These are phyloP conservation scores for Xylaria arbuscula DNA, from an alignment of 2,329 filamentous ascomycete species.

Conservation along the genomic window DNA sequence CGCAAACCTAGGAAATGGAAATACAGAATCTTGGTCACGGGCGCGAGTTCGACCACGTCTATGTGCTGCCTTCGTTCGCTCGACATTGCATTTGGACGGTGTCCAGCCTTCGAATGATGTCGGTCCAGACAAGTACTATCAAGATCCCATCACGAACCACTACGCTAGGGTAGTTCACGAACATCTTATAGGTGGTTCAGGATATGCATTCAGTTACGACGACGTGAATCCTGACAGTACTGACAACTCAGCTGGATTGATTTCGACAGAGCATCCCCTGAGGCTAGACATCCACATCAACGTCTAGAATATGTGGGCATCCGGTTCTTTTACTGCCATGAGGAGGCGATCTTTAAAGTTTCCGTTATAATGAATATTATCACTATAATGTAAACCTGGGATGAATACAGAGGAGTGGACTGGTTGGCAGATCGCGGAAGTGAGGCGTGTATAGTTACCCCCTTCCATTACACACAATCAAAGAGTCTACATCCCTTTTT, in stretches of 20 bases:
- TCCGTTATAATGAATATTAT: neutral
- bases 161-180: conserved; percentile 69
- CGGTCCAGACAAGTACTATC: conserved; percentile 55
- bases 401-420: neutral
- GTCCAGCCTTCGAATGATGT: conserved; percentile 54
- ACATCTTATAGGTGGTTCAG: conserved; percentile 65
- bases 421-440: neutral
- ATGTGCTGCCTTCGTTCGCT: conserved; percentile 60
- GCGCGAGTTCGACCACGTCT: conserved; percentile 57
- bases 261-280: conserved; percentile 40
- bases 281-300: conserved; percentile 33
- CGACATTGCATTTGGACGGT: conserved; percentile 57
- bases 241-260: conserved; percentile 62
- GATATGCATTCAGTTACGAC: conserved; percentile 74
- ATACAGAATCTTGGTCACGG: conserved; percentile 49
- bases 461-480: too few species aligned
- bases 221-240: conserved; percentile 66
- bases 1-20: conserved; percentile 44
- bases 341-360: neutral
- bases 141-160: conserved; percentile 57
- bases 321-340: neutral
- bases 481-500: too few species aligned
- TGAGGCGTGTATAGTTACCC: neutral
- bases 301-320: conserved; percentile 9
- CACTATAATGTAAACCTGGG: neutral